Percentiles rank a stretch among this genome's conserved stretches.
Conservation (phyloP, 2,329 filamentous ascomycete genomes). For the Pyrenochaeta sp. region DNA sequence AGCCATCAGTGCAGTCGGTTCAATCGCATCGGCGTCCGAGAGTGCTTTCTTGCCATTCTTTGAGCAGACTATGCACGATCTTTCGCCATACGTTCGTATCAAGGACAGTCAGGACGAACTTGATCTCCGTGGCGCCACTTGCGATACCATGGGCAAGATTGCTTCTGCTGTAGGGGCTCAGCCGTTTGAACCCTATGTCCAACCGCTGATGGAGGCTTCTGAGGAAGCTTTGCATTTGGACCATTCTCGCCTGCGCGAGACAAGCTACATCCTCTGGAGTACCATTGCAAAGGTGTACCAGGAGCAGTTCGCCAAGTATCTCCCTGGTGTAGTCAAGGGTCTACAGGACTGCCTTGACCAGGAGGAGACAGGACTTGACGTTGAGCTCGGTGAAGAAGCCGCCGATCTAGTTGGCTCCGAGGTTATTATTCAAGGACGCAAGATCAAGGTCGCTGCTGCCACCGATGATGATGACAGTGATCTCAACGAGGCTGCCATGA, state of each 20-base stretch:
- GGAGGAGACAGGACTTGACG: conserved; percentile 82
- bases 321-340: conserved; percentile 78
- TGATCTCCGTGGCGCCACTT: conserved; percentile 85
- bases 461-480: conserved; percentile 68
- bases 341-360: conserved; percentile 87
- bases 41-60: conserved; percentile 91
- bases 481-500: conserved; percentile 56
- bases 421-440: conserved; percentile 81
- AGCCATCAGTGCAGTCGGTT: conserved; percentile 87
- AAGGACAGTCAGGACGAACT: conserved; percentile 92
- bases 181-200: conserved; percentile 89
- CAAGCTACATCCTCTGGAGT: conserved; percentile 96
- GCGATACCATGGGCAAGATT: conserved; percentile 93
- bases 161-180: conserved; percentile 85
- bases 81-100: conserved; percentile 82
- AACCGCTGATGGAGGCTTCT: conserved; percentile 88
- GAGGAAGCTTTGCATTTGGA: conserved; percentile 89
- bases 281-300: conserved; percentile 93
- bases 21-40: conserved; percentile 85
- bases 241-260: conserved; percentile 91
- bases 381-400: conserved; percentile 76
- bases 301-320: conserved; percentile 80
- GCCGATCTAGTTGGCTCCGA: conserved; percentile 77
- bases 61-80: conserved; percentile 85
- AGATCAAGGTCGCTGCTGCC: conserved; percentile 76